Conservation (phyloP, 1,284 basidiomycete genomes). For the Puccinia hordei region DNA sequence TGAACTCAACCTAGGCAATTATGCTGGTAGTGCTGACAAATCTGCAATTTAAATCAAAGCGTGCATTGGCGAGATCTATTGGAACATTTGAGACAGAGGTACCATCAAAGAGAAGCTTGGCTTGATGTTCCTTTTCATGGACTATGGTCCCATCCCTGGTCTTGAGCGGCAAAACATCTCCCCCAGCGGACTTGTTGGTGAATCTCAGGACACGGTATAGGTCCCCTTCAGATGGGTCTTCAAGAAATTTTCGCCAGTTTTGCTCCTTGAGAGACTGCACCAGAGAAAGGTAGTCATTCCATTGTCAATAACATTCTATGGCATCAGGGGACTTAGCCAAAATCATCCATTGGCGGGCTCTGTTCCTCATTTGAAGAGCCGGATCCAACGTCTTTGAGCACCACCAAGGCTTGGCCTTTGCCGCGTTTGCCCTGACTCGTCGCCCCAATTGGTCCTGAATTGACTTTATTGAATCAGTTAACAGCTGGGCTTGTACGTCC, state of each 20-base stretch:
- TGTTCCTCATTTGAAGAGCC: not conserved
- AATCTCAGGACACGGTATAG: not conserved
- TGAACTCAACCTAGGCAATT: no score
- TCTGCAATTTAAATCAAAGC: not conserved
- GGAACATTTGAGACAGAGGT: not conserved
- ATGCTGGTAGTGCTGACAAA: no score
- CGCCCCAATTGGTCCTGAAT: not conserved
- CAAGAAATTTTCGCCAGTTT: not conserved
- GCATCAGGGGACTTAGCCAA: not conserved
- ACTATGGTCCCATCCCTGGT: not conserved
- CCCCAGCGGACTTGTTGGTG: not conserved
- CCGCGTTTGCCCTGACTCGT: not conserved
- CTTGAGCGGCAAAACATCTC: not conserved
- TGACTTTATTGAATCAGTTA: not conserved
- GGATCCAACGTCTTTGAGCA: constrained; percentile 1
- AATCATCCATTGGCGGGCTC: constrained; percentile 15
- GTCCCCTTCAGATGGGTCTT: not conserved
- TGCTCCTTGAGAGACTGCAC: not conserved
- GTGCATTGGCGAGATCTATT: not conserved
- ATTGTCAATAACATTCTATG: not conserved
- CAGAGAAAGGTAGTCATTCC: not conserved
- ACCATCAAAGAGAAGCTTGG: not conserved
- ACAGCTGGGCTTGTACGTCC: not conserved
- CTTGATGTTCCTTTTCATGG: not conserved
- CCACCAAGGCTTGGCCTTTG: constrained; percentile 22